These are phyloP conservation scores for Albophoma yamanashiensis DNA, from an alignment of 2,329 filamentous ascomycete genomes.

Conservation along the genomic window DNA sequence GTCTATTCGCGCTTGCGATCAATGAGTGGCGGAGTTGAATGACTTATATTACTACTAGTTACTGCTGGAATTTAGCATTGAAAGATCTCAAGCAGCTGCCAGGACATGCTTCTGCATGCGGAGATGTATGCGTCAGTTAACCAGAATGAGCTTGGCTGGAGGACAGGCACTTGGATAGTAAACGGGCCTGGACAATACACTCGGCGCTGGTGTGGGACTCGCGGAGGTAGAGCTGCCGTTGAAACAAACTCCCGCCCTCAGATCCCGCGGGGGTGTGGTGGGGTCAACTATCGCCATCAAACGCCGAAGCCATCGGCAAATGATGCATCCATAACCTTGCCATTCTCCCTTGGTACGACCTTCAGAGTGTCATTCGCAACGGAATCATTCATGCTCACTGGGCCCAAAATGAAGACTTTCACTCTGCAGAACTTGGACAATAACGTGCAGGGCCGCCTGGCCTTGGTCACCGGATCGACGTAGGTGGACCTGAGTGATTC, in stretches of 20 bases:
- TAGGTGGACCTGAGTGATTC: slow-evolving; percentile 2
- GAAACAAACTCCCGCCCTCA: no score
- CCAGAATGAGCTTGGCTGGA: not conserved
- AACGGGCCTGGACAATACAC: no score
- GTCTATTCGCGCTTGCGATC: no score
- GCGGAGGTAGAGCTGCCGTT: not conserved
- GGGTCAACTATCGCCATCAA: not conserved
- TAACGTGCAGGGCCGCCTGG: slow-evolving; percentile 14
- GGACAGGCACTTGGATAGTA: no score
- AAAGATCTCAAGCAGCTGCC: no score
- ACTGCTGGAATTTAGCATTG: no score
- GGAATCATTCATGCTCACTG: no score
- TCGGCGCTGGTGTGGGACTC: not conserved
- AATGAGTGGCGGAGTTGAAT: no score
- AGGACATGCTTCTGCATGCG: not conserved
- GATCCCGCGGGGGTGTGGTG: not conserved
- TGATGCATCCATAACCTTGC: not conserved
- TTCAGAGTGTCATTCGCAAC: not conserved
- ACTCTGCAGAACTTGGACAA: slow-evolving; percentile 14
- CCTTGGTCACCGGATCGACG: slow-evolving; percentile 23
- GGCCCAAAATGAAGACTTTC: slow-evolving; percentile 8
- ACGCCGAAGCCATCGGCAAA: not conserved
- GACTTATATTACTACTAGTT: no score
- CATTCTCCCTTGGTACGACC: no score
- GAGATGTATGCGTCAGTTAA: not conserved